Conservation (phyloP, 768 basidiomycete genomes). For the Russula emetica region DNA sequence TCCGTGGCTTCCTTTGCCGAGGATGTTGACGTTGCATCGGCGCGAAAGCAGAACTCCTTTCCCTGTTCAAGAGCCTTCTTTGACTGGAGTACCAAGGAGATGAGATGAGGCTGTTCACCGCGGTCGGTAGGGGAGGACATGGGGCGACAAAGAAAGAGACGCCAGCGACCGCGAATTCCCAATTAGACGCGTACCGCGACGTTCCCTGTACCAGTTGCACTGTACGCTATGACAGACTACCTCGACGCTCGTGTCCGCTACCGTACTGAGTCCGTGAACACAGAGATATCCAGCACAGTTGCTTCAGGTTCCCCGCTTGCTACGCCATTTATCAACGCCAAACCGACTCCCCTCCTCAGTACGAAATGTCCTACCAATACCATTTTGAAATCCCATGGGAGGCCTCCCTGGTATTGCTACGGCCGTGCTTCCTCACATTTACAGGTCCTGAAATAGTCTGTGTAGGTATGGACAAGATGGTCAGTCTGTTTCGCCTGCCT, state of each 20-base stretch:
- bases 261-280: slow-evolving; percentile 14
- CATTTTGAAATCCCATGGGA: slow-evolving; percentile 75
- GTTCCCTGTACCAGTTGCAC: no score
- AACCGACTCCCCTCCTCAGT: slow-evolving; percentile 11
- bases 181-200: slow-evolving; percentile 11
- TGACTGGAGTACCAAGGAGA: slow-evolving; percentile 73
- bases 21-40: slow-evolving; percentile 56
- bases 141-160: not conserved
- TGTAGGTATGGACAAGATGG: slow-evolving; percentile 78
- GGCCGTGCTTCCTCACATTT: slow-evolving; percentile 4
- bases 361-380: slow-evolving; percentile 58
- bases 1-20: slow-evolving; percentile 67
- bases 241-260: slow-evolving; percentile 11
- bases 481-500: slow-evolving; percentile 62
- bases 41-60: slow-evolving; percentile 66
- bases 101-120: slow-evolving; percentile 55
- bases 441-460: slow-evolving; percentile 19
- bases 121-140: slow-evolving; percentile 21
- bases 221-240: slow-evolving; percentile 13
- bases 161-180: not conserved
- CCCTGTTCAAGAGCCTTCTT: slow-evolving; percentile 80
- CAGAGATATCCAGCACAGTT: slow-evolving; percentile 7
- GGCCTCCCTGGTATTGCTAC: slow-evolving; percentile 67
- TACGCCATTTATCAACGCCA: slow-evolving; percentile 17
- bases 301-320: slow-evolving; percentile 11